Conservation (phyloP, 225 moss, liverwort and hornwort genomes). For the Pseudisothecium myosuroides region DNA sequence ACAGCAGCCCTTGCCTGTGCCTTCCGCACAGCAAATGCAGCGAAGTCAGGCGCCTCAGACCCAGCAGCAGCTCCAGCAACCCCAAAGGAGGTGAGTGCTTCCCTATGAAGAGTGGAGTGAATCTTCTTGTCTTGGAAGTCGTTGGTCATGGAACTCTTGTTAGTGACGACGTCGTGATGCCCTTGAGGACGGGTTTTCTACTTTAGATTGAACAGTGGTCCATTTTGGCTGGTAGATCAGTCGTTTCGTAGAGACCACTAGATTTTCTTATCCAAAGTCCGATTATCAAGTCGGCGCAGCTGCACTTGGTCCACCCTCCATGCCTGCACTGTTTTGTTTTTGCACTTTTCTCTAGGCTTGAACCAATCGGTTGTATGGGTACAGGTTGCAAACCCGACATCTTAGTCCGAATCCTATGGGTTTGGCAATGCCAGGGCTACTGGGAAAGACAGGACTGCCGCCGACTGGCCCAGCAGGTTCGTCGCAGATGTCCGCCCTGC, state of each 20-base stretch:
- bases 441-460: constrained; percentile 24
- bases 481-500: constrained; percentile 8
- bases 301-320: not conserved
- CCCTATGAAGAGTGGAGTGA: not conserved
- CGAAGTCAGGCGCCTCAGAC: constrained; percentile 4
- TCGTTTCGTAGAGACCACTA: not conserved
- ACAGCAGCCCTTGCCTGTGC: constrained; percentile 7
- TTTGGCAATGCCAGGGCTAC: constrained; percentile 12
- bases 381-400: constrained; percentile 35
- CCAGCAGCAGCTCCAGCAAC: constrained; percentile 12
- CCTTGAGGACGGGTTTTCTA: not conserved
- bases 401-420: constrained; percentile 6
- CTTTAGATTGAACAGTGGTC: not conserved
- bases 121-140: not conserved
- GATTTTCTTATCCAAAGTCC: not conserved
- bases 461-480: constrained; percentile 12
- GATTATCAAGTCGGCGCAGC: not conserved
- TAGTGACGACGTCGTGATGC: not conserved
- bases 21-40: constrained; percentile 5
- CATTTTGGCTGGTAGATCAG: not conserved
- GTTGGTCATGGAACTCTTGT: not conserved
- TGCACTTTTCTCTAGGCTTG: not conserved
- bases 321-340: not conserved
- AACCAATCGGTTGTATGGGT: not conserved
- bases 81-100: constrained; percentile 24